phyloP scores from a whole-genome alignment of 2,329 filamentous ascomycete species.

The Xylariaceae sp. region DNA sequence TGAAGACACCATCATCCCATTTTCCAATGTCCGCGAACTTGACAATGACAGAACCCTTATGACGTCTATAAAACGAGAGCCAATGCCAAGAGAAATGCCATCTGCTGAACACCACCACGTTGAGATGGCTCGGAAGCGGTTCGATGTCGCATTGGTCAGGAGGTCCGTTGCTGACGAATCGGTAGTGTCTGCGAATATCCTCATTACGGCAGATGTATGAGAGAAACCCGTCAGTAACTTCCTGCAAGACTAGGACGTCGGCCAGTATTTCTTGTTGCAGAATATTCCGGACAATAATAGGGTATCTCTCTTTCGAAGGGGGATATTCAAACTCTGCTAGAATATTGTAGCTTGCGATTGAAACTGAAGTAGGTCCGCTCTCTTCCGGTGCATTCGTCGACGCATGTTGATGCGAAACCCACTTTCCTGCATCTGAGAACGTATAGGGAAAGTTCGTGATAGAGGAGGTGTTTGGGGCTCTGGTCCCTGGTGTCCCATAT shows the following conservation, averaged over 20 bases:
- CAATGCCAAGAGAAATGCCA: constrained; percentile 51
- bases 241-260: constrained; percentile 52
- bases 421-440: constrained; percentile 20
- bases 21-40: constrained; percentile 34
- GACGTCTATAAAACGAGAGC: constrained; percentile 48
- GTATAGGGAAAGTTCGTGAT: constrained; percentile 19
- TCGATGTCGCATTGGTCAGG: constrained; percentile 46
- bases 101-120: constrained; percentile 55
- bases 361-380: constrained; percentile 21
- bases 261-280: constrained; percentile 39
- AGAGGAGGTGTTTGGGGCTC: neutral
- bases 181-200: constrained; percentile 44
- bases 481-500: neutral
- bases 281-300: constrained; percentile 41
- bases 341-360: constrained; percentile 48
- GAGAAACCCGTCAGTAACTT: constrained; percentile 61
- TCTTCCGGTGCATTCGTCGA: constrained; percentile 1
- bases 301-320: constrained; percentile 38
- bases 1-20: constrained; percentile 24
- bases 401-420: constrained; percentile 15
- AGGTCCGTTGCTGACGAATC: constrained; percentile 53
- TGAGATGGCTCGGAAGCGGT: constrained; percentile 55
- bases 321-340: constrained; percentile 48
- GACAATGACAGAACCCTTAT: constrained; percentile 54
- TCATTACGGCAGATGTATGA: constrained; percentile 46